Base-by-base conservation (phyloP, 352 stramenopile species). In the Pythium plurisporium region DNA sequence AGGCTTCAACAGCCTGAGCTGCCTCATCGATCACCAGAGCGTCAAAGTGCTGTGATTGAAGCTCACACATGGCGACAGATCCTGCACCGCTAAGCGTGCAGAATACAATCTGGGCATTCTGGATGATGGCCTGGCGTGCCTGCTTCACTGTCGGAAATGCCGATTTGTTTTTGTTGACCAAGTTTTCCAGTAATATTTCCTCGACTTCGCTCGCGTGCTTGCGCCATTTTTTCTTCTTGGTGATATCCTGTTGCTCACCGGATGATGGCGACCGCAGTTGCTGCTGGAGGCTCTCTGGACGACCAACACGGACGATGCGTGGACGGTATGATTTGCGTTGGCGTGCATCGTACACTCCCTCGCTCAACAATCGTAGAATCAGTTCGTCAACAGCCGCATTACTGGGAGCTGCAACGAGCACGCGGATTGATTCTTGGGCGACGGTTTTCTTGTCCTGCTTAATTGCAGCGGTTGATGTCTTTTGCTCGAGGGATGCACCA, bases 11-110 rank as follows among this genome's bases (percentile, higher is more conserved):
- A 3, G 94, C 95, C 72, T 99, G 96, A 2, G 96, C 97, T 5
- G 96, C 97, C 69, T 99, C 97, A 66, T 99, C 96, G 49, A 99
- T 97, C 33, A 99, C 81, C 4, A 98, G 76, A 6, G 98, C 77
- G 68, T 99, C 96, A 64, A 99, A 99, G 29, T 94, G 72, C 25
- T 95, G 73, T 20, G 73, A 65, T 23, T 97, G 82, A 11, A 98
- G 74, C 29, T 96, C 82, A 58, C 86, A 96, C 58, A 94, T 89
- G 3, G 74, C 73, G 11, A 85, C 70, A 0, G 81, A 94, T 4
- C 83, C 83, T 5, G 83, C 81, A 12, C 83, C 83, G 51, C 80
- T 91, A n/a, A 94, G 71, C 14, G 83, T 94, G 57, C 83, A 94
- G 25, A 94, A 94, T 30, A 94, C 81, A 47, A 94, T 76, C 65